Evolutionary conservation across 1,284 basidiomycete species (phyloP).

Genomic region (Taiwanofungus camphoratus): DNA sequence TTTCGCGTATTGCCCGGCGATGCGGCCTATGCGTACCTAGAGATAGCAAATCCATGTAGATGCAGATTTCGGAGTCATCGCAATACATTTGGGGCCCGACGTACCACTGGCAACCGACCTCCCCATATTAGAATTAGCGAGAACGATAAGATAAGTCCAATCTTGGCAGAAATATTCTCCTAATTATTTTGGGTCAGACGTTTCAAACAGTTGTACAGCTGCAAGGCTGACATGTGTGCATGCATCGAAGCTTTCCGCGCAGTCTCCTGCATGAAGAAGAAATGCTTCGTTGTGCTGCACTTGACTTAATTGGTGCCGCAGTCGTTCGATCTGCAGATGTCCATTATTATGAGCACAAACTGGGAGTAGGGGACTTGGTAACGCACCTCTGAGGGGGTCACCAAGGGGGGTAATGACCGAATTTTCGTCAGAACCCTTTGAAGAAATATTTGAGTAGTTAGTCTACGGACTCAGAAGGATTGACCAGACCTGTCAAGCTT

Average conservation of each 20-base stretch:
- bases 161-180: slow-evolving; percentile 92
- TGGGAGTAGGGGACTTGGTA: too few relatives aligned
- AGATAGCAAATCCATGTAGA: not conserved
- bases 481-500: slow-evolving; percentile 39
- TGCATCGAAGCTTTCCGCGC: slow-evolving; percentile 91
- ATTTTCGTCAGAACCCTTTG: slow-evolving; percentile 75
- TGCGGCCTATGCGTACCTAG: slow-evolving; percentile 84
- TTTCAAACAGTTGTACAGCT: not conserved
- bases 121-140: slow-evolving; percentile 95
- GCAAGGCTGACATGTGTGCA: slow-evolving; percentile 68
- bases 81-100: slow-evolving; percentile 17
- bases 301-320: slow-evolving; percentile 72
- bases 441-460: not conserved
- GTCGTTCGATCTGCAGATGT: slow-evolving; percentile 72
- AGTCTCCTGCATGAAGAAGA: slow-evolving; percentile 94
- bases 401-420: slow-evolving; percentile 74
- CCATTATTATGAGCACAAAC: not conserved
- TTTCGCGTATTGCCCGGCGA: slow-evolving; percentile 96
- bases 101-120: slow-evolving; percentile 81
- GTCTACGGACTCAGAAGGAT: not conserved
- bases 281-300: slow-evolving; percentile 91
- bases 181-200: slow-evolving; percentile 24
- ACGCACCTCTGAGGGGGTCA: slow-evolving; percentile 82
- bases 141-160: slow-evolving; percentile 93
- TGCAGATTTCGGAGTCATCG: not conserved